Evolutionary conservation across 169 alveolate species (phyloP).

Genomic region (Eimeria sp.): DNA sequence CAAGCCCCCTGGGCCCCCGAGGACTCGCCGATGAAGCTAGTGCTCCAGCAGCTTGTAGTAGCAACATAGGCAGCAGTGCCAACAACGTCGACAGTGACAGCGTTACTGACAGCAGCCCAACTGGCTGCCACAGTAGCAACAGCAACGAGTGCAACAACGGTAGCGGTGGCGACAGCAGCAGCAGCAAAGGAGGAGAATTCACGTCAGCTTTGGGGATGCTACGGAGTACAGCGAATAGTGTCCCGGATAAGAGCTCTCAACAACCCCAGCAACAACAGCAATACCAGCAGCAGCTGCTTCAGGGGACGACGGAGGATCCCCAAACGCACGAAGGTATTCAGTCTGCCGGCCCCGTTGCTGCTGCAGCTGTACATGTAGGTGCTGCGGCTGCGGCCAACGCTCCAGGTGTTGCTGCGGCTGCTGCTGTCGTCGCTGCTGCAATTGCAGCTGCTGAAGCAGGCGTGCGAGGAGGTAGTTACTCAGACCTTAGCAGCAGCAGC

Average conservation of each 20-base stretch:
- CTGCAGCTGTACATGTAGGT: background rate
- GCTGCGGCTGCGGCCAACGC: constrained; percentile 26
- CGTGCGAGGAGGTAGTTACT: background rate
- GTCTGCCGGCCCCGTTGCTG: background rate
- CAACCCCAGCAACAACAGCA: background rate
- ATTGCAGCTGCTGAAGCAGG: constrained; percentile 47
- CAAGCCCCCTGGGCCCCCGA: constrained; percentile 41
- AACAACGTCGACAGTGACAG: background rate
- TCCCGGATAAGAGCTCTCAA: background rate
- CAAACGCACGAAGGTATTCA: background rate
- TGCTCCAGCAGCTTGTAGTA: background rate
- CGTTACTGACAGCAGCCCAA: background rate
- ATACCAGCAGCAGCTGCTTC: background rate
- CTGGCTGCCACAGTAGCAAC: background rate
- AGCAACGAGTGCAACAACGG: constrained; percentile 4
- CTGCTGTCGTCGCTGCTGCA: constrained; percentile 68
- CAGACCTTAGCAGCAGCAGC: constrained; percentile 9
- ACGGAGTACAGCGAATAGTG: constrained; percentile 4
- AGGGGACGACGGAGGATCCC: background rate
- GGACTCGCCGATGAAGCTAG: background rate
- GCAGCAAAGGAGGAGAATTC: background rate
- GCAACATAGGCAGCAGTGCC: background rate
- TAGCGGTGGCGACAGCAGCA: constrained; percentile 27
- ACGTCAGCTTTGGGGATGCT: background rate
- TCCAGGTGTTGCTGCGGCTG: constrained; percentile 43